phyloP scores from a whole-genome alignment of 257 asterid genomes.

The Solanum clarkiae region DNA sequence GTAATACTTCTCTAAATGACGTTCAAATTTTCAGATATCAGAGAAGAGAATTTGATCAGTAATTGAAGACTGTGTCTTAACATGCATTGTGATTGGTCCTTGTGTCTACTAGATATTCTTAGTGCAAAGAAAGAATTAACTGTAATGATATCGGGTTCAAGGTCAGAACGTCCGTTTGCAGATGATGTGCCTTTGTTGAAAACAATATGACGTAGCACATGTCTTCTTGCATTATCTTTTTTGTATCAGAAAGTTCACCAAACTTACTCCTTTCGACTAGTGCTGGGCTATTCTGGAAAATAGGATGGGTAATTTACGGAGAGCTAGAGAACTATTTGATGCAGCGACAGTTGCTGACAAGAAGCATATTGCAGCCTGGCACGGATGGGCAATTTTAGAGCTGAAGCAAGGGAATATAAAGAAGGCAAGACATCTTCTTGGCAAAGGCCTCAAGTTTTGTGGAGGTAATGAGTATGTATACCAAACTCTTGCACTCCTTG shows the following conservation, averaged over 20 bases:
- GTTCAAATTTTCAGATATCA: not conserved
- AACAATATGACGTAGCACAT: not conserved
- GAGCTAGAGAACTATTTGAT: slow-evolving; percentile 82
- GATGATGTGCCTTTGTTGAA: not conserved
- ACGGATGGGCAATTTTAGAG: slow-evolving; percentile 96
- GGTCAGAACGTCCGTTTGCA: not conserved
- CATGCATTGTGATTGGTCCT: not conserved
- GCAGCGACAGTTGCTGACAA: slow-evolving; percentile 96
- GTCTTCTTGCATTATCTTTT: slow-evolving; percentile 1
- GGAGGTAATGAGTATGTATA: slow-evolving; percentile 92
- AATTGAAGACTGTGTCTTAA: not conserved
- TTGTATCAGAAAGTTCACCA: slow-evolving; percentile 1
- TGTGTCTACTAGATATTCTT: not conserved
- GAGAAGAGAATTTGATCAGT: not conserved
- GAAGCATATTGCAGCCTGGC: slow-evolving; percentile 95
- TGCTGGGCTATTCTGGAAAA: slow-evolving; percentile 97
- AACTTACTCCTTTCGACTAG: slow-evolving; percentile 26
- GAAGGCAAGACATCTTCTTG: slow-evolving; percentile 86
- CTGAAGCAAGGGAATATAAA: slow-evolving; percentile 70
- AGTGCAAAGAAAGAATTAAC: not conserved
- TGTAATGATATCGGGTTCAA: not conserved
- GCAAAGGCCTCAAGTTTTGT: slow-evolving; percentile 71
- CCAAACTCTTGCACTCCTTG: slow-evolving; percentile 90
- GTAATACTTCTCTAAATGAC: not conserved
- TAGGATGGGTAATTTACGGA: slow-evolving; percentile 70